Evolutionary conservation across 331 rosid genomes (phyloP).

Genomic region (Phaseolus coccineus): DNA sequence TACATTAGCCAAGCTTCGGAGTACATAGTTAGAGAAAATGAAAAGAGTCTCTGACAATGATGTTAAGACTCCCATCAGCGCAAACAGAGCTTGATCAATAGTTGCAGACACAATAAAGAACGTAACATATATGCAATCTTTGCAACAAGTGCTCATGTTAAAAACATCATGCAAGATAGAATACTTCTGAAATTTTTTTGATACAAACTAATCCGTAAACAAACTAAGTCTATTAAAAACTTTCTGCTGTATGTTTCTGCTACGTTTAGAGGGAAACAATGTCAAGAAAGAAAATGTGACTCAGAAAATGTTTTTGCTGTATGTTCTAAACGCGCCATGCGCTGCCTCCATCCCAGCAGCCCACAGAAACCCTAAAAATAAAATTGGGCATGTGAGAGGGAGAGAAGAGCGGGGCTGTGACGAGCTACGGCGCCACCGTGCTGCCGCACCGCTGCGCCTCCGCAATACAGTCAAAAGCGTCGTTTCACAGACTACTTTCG

Average conservation of each 20-base stretch:
- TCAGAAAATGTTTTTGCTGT: not conserved
- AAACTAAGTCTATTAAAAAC: not conserved
- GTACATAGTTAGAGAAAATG: not conserved
- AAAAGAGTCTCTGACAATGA: not conserved
- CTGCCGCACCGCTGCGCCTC: too few species aligned
- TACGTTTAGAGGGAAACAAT: not conserved
- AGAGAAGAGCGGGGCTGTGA: too few species aligned
- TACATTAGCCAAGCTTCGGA: slow-evolving; percentile 24
- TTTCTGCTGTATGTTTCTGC: not conserved
- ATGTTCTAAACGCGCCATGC: too few species aligned
- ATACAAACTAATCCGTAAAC: not conserved
- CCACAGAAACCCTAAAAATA: too few species aligned
- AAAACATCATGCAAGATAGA: not conserved
- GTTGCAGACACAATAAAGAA: slow-evolving; percentile 27
- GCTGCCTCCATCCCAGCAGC: too few species aligned
- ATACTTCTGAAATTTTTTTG: not conserved
- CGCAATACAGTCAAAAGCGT: too few species aligned
- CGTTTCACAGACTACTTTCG: too few species aligned
- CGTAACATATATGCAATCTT: not conserved
- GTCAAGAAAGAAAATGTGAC: not conserved
- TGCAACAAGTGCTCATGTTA: slow-evolving; percentile 17
- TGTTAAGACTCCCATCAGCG: slow-evolving; percentile 6
- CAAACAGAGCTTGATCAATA: slow-evolving; percentile 28
- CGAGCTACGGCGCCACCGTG: too few species aligned
- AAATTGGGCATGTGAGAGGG: too few species aligned